Conservation (phyloP, 805 yeast species). For the Kodamaea kaohsiungensis region DNA sequence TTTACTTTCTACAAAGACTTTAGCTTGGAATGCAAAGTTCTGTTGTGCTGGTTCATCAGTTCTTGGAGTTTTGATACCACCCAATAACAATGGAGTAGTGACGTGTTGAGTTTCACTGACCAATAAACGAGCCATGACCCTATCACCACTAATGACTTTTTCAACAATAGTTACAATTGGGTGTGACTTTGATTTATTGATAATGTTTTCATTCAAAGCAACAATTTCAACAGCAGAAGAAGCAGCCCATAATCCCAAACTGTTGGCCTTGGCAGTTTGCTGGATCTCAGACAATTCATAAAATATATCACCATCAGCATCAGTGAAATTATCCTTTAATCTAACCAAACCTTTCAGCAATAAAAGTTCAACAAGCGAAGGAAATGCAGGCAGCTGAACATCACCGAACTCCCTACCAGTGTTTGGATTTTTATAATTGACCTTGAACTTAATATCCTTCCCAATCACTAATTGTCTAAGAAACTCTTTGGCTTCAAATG, state of each 20-base stretch:
- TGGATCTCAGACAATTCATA: constrained; percentile 43
- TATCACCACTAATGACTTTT: constrained; percentile 75
- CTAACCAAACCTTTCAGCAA: constrained; percentile 62
- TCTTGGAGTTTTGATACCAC: constrained; percentile 75
- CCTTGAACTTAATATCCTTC: constrained; percentile 59
- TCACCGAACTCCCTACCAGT: constrained; percentile 72
- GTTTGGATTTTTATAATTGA: constrained; percentile 51
- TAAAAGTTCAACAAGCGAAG: constrained; percentile 56
- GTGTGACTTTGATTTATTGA: constrained; percentile 32
- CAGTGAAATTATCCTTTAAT: constrained; percentile 52
- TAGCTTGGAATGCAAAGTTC: constrained; percentile 68
- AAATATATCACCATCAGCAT: constrained; percentile 44
- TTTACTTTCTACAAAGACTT: constrained; percentile 60
- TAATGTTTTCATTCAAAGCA: constrained; percentile 31
- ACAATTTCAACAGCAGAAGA: constrained; percentile 18
- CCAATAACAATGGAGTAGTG: constrained; percentile 61
- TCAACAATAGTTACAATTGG: constrained; percentile 66
- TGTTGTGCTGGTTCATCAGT: constrained; percentile 54
- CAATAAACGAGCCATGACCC: constrained; percentile 62
- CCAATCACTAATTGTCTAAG: constrained; percentile 65
- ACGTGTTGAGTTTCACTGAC: constrained; percentile 52
- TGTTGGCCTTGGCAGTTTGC: constrained; percentile 50
- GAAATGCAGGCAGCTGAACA: constrained; percentile 60
- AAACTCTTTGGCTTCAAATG: constrained; percentile 61
- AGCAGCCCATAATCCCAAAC: constrained; percentile 57